Evolutionary conservation across 306 rosid species (phyloP).

Genomic region (Malus sylvestris): DNA sequence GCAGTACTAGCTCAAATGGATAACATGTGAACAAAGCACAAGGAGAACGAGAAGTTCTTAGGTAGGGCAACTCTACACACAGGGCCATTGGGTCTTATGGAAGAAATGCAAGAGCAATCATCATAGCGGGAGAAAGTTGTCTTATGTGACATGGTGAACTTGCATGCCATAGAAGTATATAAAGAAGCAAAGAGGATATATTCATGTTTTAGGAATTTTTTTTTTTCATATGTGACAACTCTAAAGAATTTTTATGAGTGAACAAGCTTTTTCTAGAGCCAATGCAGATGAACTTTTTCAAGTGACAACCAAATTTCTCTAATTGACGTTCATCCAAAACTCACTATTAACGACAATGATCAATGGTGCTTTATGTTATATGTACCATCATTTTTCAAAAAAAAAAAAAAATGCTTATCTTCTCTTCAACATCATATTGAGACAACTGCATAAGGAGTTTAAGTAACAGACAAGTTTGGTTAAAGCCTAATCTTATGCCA

Average conservation of each 20-base stretch:
- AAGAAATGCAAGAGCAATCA: neutral
- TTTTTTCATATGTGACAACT: neutral
- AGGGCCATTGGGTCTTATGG: neutral
- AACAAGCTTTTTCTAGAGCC: neutral
- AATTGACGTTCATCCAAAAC: neutral
- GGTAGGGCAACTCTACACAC: neutral
- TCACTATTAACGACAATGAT: neutral
- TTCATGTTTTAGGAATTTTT: too few species aligned
- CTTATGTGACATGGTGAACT: neutral
- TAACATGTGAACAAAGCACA: neutral
- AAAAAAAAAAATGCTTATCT: neutral
- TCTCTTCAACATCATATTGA: neutral
- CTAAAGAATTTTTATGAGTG: neutral
- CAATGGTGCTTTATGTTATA: neutral
- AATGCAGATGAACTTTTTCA: neutral
- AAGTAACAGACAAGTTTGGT: slow-evolving; percentile 2
- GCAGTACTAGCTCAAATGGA: neutral
- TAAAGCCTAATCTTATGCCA: slow-evolving; percentile 8
- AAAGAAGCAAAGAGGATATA: too few species aligned
- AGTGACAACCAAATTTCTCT: neutral
- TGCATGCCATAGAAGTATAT: neutral
- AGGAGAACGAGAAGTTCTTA: neutral
- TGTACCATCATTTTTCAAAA: neutral
- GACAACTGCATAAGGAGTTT: slow-evolving; percentile 3
- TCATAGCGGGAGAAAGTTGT: neutral